phyloP scores from a whole-genome alignment of 331 rosid species.

The Malus hybrid region DNA sequence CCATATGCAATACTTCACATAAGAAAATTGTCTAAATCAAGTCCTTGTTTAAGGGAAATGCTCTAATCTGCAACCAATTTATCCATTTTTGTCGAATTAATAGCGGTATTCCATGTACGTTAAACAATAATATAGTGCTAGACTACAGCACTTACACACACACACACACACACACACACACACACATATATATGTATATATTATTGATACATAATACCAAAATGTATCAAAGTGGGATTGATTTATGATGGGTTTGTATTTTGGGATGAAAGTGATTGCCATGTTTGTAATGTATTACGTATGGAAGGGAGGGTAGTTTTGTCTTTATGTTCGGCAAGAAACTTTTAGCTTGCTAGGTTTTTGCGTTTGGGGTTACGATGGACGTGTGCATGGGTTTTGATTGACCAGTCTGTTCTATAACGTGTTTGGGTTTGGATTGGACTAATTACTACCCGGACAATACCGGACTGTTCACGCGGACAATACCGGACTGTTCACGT shows the following conservation, averaged over 20 bases:
- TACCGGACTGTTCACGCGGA: not conserved
- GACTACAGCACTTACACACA: too few relatives aligned
- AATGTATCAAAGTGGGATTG: not conserved
- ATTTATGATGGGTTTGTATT: not conserved
- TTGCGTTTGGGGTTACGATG: constrained; percentile 8
- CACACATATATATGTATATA: too few relatives aligned
- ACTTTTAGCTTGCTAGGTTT: not conserved
- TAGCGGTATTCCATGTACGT: too few relatives aligned
- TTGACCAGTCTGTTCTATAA: not conserved
- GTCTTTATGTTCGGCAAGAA: not conserved
- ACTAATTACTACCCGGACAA: not conserved
- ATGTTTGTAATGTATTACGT: not conserved
- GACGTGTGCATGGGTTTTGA: constrained; percentile 76
- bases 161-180: too few relatives aligned
- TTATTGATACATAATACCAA: not conserved
- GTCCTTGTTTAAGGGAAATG: too few relatives aligned
- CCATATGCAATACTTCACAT: not conserved
- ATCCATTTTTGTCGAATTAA: too few relatives aligned
- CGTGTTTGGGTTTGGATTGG: not conserved
- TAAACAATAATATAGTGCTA: too few relatives aligned
- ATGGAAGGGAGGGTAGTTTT: not conserved
- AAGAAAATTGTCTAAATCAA: too few relatives aligned
- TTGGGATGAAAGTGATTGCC: not conserved
- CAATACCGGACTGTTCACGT: not conserved
- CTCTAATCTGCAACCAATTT: too few relatives aligned